Conservation (phyloP, 352 stramenopile species). For the Saprolegnia parasitica region DNA sequence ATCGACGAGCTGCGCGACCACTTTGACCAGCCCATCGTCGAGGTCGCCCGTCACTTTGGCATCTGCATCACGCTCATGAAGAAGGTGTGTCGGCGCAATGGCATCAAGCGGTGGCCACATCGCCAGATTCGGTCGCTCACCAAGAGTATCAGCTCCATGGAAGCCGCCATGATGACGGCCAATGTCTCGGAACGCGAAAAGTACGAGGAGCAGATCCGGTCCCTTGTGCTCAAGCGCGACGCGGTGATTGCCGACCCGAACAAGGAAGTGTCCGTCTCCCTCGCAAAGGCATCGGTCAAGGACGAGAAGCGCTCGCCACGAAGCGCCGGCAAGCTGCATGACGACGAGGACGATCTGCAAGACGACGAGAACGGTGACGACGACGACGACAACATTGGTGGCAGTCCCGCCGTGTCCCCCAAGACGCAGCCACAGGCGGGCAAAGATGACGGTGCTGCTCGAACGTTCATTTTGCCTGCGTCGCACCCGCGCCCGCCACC, state of each 20-base stretch:
- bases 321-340: background rate
- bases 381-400: slow-evolving; percentile 21
- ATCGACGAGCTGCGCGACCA: slow-evolving; percentile 79
- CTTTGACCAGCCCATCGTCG: slow-evolving; percentile 83
- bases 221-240: slow-evolving; percentile 77
- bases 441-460: slow-evolving; percentile 21
- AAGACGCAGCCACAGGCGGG: slow-evolving; percentile 2
- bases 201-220: slow-evolving; percentile 81
- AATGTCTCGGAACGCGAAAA: slow-evolving; percentile 74
- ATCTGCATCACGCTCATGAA: slow-evolving; percentile 90
- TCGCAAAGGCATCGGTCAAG: slow-evolving; percentile 20
- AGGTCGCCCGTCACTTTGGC: slow-evolving; percentile 86
- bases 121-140: slow-evolving; percentile 72
- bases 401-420: slow-evolving; percentile 16
- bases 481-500: slow-evolving; percentile 29
- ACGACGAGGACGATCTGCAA: slow-evolving; percentile 25
- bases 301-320: slow-evolving; percentile 15
- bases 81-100: slow-evolving; percentile 64
- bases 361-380: slow-evolving; percentile 45
- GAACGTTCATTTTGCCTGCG: slow-evolving; percentile 32
- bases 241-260: slow-evolving; percentile 83
- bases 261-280: slow-evolving; percentile 46
- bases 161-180: slow-evolving; percentile 80
- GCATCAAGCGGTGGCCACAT: slow-evolving; percentile 67
- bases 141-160: slow-evolving; percentile 86